Conservation (phyloP, 495 filamentous ascomycete species). For the Annulohypoxylon maeteangense region DNA sequence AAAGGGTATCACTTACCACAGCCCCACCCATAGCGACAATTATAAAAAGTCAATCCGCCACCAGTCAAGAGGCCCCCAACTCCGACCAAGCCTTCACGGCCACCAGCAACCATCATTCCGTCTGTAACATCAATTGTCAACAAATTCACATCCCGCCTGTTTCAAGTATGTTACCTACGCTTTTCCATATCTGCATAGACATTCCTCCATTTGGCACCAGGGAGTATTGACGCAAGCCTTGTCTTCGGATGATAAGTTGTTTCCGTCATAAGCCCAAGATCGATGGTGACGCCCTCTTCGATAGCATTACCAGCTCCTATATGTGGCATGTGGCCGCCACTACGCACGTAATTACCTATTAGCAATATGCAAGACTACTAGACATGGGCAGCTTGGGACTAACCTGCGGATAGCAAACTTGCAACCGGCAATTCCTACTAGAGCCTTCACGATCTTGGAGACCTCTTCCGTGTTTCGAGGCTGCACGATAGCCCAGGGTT, state of each 20-base stretch:
- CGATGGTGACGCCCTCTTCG: conserved; percentile 65
- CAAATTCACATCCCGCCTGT: conserved; percentile 50
- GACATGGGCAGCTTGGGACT: not conserved
- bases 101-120: conserved; percentile 63
- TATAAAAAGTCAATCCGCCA: conserved; percentile 65
- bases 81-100: conserved; percentile 65
- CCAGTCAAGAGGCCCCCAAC: conserved; percentile 69
- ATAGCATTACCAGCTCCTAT: conserved; percentile 59
- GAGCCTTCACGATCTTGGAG: conserved; percentile 45
- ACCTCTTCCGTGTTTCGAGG: conserved; percentile 49
- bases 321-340: conserved; percentile 64
- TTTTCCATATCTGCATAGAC: conserved; percentile 19
- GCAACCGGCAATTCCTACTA: conserved; percentile 37
- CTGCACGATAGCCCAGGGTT: conserved; percentile 50
- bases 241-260: conserved; percentile 51
- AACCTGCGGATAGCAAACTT: conserved; percentile 35
- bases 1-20: conserved; percentile 45
- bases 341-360: conserved; percentile 34
- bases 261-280: conserved; percentile 59
- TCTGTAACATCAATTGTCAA: conserved; percentile 47
- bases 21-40: conserved; percentile 60
- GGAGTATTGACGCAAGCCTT: conserved; percentile 53
- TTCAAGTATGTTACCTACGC: conserved; percentile 38
- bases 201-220: conserved; percentile 47
- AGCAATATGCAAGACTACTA: not conserved